These are phyloP conservation scores for Talaromyces atroroseus DNA, from an alignment of 2,329 filamentous ascomycete genomes.

Conservation along the genomic window DNA sequence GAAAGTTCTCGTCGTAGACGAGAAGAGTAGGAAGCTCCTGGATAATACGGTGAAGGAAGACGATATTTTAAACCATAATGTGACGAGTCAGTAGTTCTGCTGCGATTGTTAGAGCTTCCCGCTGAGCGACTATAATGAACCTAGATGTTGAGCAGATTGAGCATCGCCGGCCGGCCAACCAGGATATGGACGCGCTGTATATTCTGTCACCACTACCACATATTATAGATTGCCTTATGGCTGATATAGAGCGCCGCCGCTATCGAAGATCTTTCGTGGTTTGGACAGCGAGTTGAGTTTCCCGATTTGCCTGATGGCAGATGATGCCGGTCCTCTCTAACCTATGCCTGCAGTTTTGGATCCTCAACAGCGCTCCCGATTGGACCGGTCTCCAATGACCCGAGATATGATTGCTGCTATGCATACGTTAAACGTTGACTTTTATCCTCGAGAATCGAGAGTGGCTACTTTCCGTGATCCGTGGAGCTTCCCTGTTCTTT, in stretches of 20 bases:
- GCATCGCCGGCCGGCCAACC: conserved; percentile 72
- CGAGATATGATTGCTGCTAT: conserved; percentile 73
- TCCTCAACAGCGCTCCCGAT: conserved; percentile 62
- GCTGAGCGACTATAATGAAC: conserved; percentile 34
- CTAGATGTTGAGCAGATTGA: conserved; percentile 96
- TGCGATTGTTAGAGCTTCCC: conserved; percentile 12
- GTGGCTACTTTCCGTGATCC: conserved; percentile 88
- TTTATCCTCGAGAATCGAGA: conserved; percentile 83
- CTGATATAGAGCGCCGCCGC: conserved; percentile 78
- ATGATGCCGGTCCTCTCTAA: neutral
- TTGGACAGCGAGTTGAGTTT: conserved; percentile 65
- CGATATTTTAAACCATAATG: conserved; percentile 93
- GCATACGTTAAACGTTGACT: conserved; percentile 80
- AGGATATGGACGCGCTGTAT: conserved; percentile 92
- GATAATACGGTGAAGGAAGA: conserved; percentile 91
- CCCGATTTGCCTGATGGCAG: conserved; percentile 2
- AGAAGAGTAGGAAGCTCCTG: conserved; percentile 74
- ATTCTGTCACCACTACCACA: conserved; percentile 79
- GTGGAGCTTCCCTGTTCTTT: conserved; percentile 90
- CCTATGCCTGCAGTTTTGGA: conserved; percentile 53
- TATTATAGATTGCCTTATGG: conserved; percentile 88
- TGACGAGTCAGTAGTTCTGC: conserved; percentile 65
- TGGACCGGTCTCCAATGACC: conserved; percentile 65
- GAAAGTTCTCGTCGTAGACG: conserved; percentile 93
- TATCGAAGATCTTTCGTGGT: conserved; percentile 76